Evolutionary conservation across 192 early-diverging fungal genomes (phyloP).

Genomic region (Geranomyces variabilis): DNA sequence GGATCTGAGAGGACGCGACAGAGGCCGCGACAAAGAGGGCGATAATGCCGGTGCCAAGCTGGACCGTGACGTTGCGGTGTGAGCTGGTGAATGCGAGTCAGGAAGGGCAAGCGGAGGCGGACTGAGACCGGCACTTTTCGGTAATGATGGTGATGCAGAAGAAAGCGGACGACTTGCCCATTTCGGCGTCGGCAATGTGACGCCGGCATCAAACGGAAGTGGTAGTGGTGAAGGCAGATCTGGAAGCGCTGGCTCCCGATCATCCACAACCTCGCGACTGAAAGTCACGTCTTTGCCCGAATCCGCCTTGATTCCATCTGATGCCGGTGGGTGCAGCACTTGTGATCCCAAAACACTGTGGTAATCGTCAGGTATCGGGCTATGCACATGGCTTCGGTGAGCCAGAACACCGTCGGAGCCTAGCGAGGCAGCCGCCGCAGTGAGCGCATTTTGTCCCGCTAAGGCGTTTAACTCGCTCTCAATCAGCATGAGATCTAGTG

Average conservation of each 20-base stretch:
- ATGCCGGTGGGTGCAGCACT: not conserved
- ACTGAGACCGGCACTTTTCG: not conserved
- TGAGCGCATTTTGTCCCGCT: slow-evolving; percentile 18
- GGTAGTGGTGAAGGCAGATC: not conserved
- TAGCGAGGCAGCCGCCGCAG: not conserved
- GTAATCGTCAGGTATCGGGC: not conserved
- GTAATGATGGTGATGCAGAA: not conserved
- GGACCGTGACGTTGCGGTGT: not conserved
- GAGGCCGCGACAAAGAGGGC: not conserved
- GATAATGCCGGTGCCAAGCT: not conserved
- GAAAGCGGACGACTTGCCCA: not conserved
- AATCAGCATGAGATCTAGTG: slow-evolving; percentile 27
- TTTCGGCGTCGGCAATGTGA: not conserved
- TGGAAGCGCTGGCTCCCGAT: not conserved
- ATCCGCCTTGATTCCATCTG: slow-evolving; percentile 17
- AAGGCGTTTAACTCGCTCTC: slow-evolving; percentile 25
- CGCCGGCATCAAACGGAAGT: slow-evolving; percentile 4
- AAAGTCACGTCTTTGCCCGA: slow-evolving; percentile 35
- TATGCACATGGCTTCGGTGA: not conserved
- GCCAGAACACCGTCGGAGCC: not conserved
- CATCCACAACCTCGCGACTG: not conserved
- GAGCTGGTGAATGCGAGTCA: not conserved
- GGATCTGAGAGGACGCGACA: not conserved
- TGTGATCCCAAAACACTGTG: not conserved
- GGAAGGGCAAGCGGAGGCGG: not conserved